Evolutionary conservation across 2,329 filamentous ascomycete species (phyloP), one percentile per base, ranked within the genome.

Genomic region (Fusarium austroafricanum): DNA sequence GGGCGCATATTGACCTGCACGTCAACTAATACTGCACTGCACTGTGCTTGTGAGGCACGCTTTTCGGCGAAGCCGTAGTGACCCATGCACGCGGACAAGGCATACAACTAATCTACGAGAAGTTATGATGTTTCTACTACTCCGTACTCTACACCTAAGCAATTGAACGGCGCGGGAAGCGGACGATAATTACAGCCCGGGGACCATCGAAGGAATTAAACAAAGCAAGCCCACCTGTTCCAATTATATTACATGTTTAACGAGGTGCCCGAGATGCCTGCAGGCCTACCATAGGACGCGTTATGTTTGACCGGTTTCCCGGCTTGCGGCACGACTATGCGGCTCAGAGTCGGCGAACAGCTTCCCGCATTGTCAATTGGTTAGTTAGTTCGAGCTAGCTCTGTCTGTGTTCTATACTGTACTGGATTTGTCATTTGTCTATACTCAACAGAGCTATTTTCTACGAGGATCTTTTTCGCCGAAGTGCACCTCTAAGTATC

Each of bases 21-120:
- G 54, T 67, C 52, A 60, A 57, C 38, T 14, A 31, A 10, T 12
- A 31, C 29, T 31, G 29, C 5, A 31, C 29, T 31, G 29, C 14
- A 10, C 10, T 31, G 29, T 31, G 10, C 29, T 31, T 11, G 10
- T 43, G 38, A 26, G 15, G 26, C 17, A 60, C 18, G 35, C 38
- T 38, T 28, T 52, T 68, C 65, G 65, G 65, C 51, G 46, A 53
- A 33, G 47, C 65, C 65, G 65, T 66, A 33, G 45, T 42, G 46
- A 33, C 40, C 29, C 39, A 65, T 65, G 54, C 47, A 55, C 29
- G 23, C 38, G 40, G 33, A 47, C 39, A 42, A 55, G 59, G 44
- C 58, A 62, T 28, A 43, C n/a, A 29, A 28, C 33, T 17, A 31
- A 31, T 31, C 29, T 31, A 17, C 29, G 50, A 43, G 33, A 39